Percentiles rank a stretch among this genome's conserved stretches.
Conservation (phyloP, 2,329 filamentous ascomycete species). For the Fusarium scirpi region DNA sequence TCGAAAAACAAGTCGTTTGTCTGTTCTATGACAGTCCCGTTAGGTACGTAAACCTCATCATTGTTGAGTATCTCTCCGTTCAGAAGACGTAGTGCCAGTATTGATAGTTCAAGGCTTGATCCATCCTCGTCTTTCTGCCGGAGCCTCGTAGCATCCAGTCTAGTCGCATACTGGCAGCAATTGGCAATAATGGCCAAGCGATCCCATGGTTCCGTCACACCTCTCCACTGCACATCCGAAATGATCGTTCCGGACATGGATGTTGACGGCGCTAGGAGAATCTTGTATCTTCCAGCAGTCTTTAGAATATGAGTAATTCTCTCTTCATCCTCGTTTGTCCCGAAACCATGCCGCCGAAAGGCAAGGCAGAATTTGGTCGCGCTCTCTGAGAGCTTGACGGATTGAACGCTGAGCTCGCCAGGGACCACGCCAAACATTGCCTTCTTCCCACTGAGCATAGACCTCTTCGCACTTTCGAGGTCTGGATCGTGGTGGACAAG, state of each 20-base stretch:
- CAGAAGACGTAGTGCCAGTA: conserved; percentile 48
- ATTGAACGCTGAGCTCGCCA: conserved; percentile 46
- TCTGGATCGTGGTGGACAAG: conserved; percentile 43
- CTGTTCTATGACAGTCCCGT: conserved; percentile 15
- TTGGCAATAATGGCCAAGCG: conserved; percentile 50
- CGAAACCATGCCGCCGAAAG: conserved; percentile 8
- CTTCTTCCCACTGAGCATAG: not conserved
- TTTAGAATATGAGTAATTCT: conserved; percentile 26
- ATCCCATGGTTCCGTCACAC: conserved; percentile 43
- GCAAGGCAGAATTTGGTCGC: conserved; percentile 46
- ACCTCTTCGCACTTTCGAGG: conserved; percentile 39
- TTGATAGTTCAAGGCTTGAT: conserved; percentile 44
- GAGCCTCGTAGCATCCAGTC: conserved; percentile 41
- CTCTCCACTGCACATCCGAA: conserved; percentile 41
- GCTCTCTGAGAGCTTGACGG: conserved; percentile 35
- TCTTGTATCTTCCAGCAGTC: conserved; percentile 46
- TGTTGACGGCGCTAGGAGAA: conserved; percentile 34
- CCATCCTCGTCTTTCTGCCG: not conserved
- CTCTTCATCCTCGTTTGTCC: not conserved
- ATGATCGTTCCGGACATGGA: conserved; percentile 48
- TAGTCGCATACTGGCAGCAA: conserved; percentile 49
- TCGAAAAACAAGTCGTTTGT: conserved; percentile 37
- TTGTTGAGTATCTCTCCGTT: conserved; percentile 53
- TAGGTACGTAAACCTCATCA: conserved; percentile 11
- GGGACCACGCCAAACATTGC: conserved; percentile 22